Evolutionary conservation across 371 early-diverging fungal genomes (phyloP).

Genomic region (Syncephalastrum monosporum): DNA sequence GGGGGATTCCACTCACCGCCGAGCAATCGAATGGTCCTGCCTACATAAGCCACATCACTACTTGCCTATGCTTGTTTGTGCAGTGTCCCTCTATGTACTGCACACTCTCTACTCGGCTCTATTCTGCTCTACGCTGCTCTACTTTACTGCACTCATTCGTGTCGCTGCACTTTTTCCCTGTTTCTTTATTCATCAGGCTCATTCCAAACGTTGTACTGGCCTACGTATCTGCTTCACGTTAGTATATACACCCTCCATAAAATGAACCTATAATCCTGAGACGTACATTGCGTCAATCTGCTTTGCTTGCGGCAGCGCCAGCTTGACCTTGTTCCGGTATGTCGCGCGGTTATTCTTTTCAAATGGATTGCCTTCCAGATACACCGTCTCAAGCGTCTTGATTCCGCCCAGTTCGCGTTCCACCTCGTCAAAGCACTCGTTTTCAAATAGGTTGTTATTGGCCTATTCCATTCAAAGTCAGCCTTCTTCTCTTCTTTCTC

Average conservation of each 20-base stretch:
- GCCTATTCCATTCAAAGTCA: slow-evolving; percentile 46
- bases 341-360: slow-evolving; percentile 74
- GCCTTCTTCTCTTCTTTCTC: slow-evolving; percentile 3
- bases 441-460: slow-evolving; percentile 75
- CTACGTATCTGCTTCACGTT: too few species aligned
- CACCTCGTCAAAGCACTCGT: slow-evolving; percentile 72
- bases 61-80: too few species aligned
- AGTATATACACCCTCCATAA: background rate
- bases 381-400: slow-evolving; percentile 75
- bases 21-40: background rate
- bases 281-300: slow-evolving; percentile 90
- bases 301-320: slow-evolving; percentile 80
- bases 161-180: background rate
- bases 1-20: background rate
- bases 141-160: too few species aligned
- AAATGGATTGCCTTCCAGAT: slow-evolving; percentile 94
- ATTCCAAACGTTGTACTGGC: slow-evolving; percentile 1
- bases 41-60: slow-evolving; percentile 4
- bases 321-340: slow-evolving; percentile 87
- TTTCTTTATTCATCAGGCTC: slow-evolving; percentile 1
- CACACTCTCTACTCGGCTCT: too few species aligned
- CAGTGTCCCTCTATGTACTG: too few species aligned
- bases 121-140: too few species aligned
- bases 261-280: background rate
- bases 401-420: slow-evolving; percentile 68